Evolutionary conservation across 129 eudicot species (phyloP).

Genomic region (Flaveria robusta): DNA sequence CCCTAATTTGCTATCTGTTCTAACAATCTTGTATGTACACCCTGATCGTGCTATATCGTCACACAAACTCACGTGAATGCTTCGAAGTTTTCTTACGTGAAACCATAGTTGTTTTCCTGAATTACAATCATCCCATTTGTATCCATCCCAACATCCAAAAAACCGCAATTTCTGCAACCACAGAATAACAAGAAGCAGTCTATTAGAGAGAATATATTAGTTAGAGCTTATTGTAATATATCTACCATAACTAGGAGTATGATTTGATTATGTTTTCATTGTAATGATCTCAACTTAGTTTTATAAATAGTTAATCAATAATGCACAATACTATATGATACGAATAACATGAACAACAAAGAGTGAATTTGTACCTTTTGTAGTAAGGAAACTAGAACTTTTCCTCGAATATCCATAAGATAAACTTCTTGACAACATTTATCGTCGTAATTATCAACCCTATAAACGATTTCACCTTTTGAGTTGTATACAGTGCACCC

Average conservation of each 20-base stretch:
- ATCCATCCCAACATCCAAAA: slow-evolving; percentile 55
- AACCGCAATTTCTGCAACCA: slow-evolving; percentile 48
- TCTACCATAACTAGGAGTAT: too few relatives aligned
- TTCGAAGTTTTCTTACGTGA: slow-evolving; percentile 39
- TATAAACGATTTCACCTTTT: slow-evolving; percentile 49
- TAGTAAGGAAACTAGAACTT: slow-evolving; percentile 51
- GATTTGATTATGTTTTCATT: too few relatives aligned
- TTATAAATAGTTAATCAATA: too few relatives aligned
- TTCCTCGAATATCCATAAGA: slow-evolving; percentile 62
- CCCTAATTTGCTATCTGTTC: slow-evolving; percentile 33
- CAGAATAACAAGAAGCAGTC: neutral
- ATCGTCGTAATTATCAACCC: slow-evolving; percentile 65
- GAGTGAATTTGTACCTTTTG: slow-evolving; percentile 49
- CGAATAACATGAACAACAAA: neutral
- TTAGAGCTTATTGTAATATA: neutral
- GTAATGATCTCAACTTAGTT: too few relatives aligned
- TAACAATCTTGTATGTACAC: slow-evolving; percentile 41
- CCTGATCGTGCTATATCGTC: slow-evolving; percentile 35
- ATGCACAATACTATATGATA: too few relatives aligned
- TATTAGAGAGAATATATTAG: neutral
- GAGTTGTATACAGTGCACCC: slow-evolving; percentile 71
- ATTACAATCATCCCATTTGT: slow-evolving; percentile 43
- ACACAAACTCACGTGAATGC: slow-evolving; percentile 30
- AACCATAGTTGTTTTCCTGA: slow-evolving; percentile 48
- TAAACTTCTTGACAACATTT: slow-evolving; percentile 47